phyloP scores from a whole-genome alignment of 345 rosid species.

The Murraya paniculata region DNA sequence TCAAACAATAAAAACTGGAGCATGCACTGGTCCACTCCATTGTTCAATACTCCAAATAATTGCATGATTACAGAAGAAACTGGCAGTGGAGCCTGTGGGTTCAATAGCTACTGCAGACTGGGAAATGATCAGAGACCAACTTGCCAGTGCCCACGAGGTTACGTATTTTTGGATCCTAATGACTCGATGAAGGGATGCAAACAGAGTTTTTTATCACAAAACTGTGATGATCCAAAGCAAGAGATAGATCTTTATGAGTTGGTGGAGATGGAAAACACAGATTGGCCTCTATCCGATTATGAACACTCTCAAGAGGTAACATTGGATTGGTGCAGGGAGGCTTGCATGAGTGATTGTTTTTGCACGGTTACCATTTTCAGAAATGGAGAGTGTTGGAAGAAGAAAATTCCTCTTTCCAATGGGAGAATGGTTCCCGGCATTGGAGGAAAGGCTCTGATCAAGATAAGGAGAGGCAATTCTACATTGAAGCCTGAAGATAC shows the following conservation, averaged over 20 bases:
- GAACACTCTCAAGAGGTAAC: conserved; percentile 2
- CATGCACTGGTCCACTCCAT: conserved; percentile 24
- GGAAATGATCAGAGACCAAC: conserved; percentile 35
- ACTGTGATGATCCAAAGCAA: conserved; percentile 24
- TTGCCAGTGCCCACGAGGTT: conserved; percentile 48
- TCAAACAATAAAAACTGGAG: conserved; percentile 22
- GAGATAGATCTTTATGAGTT: conserved; percentile 27
- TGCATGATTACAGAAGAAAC: conserved; percentile 17
- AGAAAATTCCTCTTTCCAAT: conserved; percentile 43
- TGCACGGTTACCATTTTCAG: conserved; percentile 45
- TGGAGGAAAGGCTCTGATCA: conserved; percentile 34
- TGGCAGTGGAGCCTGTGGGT: conserved; percentile 58
- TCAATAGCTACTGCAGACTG: conserved; percentile 45
- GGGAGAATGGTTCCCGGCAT: conserved; percentile 20
- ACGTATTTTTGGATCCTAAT: conserved; percentile 30
- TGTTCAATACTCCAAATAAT: conserved; percentile 36
- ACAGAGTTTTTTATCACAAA: conserved; percentile 30
- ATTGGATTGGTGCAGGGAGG: conserved; percentile 40
- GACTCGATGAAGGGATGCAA: conserved; percentile 41
- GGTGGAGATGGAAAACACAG: conserved; percentile 13
- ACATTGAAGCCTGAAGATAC: conserved; percentile 1
- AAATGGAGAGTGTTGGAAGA: conserved; percentile 39
- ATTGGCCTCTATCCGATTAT: conserved; percentile 43
- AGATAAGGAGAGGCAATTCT: conserved; percentile 29
- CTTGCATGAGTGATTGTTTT: conserved; percentile 54